A percentile compares a stretch with the other conserved stretches of the same genome.
Conservation (phyloP, 192 early-diverging fungal species). For the Umbelopsis sp. region DNA sequence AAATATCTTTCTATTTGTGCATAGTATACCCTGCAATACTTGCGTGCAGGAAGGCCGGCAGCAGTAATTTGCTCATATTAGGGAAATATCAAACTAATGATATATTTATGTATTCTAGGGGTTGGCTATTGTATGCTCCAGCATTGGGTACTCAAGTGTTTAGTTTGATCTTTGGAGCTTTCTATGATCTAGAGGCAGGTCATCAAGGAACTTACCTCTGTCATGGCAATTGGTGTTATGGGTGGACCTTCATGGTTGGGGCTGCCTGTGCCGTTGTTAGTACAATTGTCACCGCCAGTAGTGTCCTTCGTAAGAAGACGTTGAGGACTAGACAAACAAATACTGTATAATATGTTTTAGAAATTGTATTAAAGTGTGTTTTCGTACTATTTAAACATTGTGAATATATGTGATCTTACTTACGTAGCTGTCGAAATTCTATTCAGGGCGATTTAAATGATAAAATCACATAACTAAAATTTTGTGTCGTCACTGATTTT, state of each 20-base stretch:
- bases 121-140: constrained; percentile 39
- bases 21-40: background rate
- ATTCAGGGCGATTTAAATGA: background rate
- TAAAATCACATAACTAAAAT: background rate
- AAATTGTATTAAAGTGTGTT: background rate
- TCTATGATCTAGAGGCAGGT: constrained; percentile 30
- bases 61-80: constrained; percentile 3
- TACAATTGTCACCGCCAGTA: background rate
- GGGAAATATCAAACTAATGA: background rate
- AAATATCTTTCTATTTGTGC: background rate
- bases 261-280: background rate
- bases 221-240: constrained; percentile 29
- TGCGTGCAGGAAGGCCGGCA: background rate
- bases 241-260: constrained; percentile 24
- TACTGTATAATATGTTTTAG: constrained; percentile 12
- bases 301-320: background rate
- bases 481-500: constrained; percentile 12
- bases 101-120: constrained; percentile 16
- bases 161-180: constrained; percentile 33
- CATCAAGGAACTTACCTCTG: constrained; percentile 28
- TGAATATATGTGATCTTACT: no score
- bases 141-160: constrained; percentile 37
- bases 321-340: background rate
- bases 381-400: no score
- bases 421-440: no score